Base-by-base conservation (phyloP, 148 eudicot species). In the Vaccinium macrocarpon region DNA sequence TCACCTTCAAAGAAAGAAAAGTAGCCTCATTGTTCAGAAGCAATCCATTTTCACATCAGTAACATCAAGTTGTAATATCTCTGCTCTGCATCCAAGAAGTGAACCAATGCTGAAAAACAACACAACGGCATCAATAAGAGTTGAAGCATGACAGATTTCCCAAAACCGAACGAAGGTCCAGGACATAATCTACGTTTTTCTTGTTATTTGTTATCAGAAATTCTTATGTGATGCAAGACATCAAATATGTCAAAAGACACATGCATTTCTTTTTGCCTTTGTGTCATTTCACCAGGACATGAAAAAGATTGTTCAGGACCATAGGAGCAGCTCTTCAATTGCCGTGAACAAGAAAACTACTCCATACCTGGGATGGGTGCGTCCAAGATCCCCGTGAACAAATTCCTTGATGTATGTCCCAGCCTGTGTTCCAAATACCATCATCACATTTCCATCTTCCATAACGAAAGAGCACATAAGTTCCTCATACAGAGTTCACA, bases 341-440 rank as follows among this genome's bases (percentile, higher is more conserved):
- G 29, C 19, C 25, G 62, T 3, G 18, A 15, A 46, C 42, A 23
- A 72, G 76, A 32, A 85, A 57, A 82, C 16, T n/a, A 51, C 21
- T 83, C 9, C 87, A 87, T 95, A 97, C 99, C 94, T 97, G 48
- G 98, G 99, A 86, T 89, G 84, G 82, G 98, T 97, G 70, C 99
- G 98, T 80, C 99, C 99, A 82, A 97, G 93, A 87, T 97, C 99
- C 48, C 99, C 99, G 74, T 97, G 99, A 83, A 97, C 98, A 89
- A 97, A 97, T 84, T 97, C 99, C 87, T 97, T 97, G 85, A 97
- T 94, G 86, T 97, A 97, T 25, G 98, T 97, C 82, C 99, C 99
- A 87, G 99, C 99, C 99, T 97, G 92, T 71, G 62, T 64, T 49
- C 29, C 70, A 82, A 48, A 81, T 51, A 59, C 11, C 5, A 42